Evolutionary conservation across 78 protist genomes (phyloP).

Genomic region (Dictyostelium citrinum): DNA sequence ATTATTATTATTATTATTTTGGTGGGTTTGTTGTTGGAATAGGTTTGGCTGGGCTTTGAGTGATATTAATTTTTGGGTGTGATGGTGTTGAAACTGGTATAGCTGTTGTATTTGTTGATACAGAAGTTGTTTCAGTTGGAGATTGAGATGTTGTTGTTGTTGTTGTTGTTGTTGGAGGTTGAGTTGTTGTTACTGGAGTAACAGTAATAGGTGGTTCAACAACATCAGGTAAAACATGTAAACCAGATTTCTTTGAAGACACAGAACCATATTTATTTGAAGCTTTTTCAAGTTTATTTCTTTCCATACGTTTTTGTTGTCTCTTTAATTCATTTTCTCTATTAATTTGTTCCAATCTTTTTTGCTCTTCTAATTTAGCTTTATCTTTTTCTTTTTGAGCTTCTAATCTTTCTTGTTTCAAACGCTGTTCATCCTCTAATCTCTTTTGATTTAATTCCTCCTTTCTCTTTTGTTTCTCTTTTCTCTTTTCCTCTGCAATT

Average conservation of each 20-base stretch:
- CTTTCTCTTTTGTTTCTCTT: slow-evolving; percentile 47
- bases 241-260: background rate
- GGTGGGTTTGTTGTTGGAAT: background rate
- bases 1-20: background rate
- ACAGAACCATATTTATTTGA: background rate
- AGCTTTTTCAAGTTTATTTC: slow-evolving; percentile 42
- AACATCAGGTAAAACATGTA: slow-evolving; percentile 10
- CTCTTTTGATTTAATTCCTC: slow-evolving; percentile 18
- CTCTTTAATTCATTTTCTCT: slow-evolving; percentile 31
- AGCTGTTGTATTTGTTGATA: background rate
- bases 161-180: background rate
- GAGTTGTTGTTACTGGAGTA: background rate
- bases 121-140: background rate
- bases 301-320: slow-evolving; percentile 40
- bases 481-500: slow-evolving; percentile 54
- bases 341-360: background rate
- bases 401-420: slow-evolving; percentile 9
- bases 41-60: background rate
- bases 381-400: slow-evolving; percentile 14
- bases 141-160: background rate
- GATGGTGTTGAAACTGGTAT: background rate
- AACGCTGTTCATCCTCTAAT: slow-evolving; percentile 38
- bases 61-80: background rate
- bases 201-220: background rate
- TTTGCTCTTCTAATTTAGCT: background rate